Base-by-base conservation (phyloP, 2,329 filamentous ascomycete species). In the Ascomycota sp. region DNA sequence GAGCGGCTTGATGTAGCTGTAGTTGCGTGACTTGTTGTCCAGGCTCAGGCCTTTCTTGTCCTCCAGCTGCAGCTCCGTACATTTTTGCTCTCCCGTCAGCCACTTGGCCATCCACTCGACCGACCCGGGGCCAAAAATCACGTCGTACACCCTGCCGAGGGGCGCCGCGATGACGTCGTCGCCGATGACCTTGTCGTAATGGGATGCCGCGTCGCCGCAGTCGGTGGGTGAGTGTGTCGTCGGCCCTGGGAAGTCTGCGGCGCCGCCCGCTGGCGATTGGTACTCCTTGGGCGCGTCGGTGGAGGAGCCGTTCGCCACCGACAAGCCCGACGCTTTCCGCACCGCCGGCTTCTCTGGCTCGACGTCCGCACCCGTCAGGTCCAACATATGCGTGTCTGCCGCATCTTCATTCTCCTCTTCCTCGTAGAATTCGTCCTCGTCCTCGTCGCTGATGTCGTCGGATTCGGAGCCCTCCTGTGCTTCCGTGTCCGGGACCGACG, bases 1-100 rank as follows among this genome's bases (percentile, higher is more conserved):
- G 2, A 98, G 58, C 2, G 89, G 89, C 49, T 94, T 95, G 54
- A 92, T 92, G 48, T 94, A 98, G 2, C 73, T 75, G 47, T 76
- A 93, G 13, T 59, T 70, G 27, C 85, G 69, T 3, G 66, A 65
- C 47, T 74, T 79, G 52, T 75, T 79, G 12, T 91, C 81, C 28
- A 70, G 66, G 3, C 69, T 69, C 17, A 91, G 53, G 1, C 79
- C 82, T 42, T 75, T 77, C 45, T 82, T 81, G 40, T 91, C 83
- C 27, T 86, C 78, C 54, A 91, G 74, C 37, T 80, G 75, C 19
- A 95, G 51, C n/a, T 98, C 89, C 4, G 66, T 63, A 27, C 80
- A 89, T 48, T 93, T 95, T 47, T 93, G 81, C 33, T 94, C 82
- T 15, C 73, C 73, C 1, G 78, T 63, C 27, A 98, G 60, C 65